Base-by-base conservation (phyloP, 129 eudicot species). In the Escallonia herrerae region DNA sequence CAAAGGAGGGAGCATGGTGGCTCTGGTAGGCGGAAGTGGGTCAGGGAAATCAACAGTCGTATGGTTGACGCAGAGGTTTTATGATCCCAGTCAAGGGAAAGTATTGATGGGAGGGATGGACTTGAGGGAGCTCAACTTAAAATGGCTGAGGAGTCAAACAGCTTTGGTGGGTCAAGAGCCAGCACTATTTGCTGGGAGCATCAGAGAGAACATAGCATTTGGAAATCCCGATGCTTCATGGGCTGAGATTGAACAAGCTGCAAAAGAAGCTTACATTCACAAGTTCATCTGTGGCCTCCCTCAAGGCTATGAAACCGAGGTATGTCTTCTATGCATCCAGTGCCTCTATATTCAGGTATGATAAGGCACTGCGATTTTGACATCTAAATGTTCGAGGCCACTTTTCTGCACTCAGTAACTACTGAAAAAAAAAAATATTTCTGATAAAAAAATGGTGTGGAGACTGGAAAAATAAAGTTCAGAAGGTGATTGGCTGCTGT, bases 81-180 rank as follows among this genome's bases (percentile, higher is more conserved):
- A 85, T 50, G 96, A 89, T 64, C 96, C 96, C 43, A 60, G 52
- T 41, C 83, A 80, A 77, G 96, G 96, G 7, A 82, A 71, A 70
- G 85, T 89, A 15, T 47, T 85, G 56, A 71, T 89, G 83, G 94
- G 82, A 42, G 90, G 94, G 33, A 51, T 74, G 9, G 90, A 89
- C 56, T 46, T 83, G 69, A 80, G 85, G 77, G 96, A 85, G 53
- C 80, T 85, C 3, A 72, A 85, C 75, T 78, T 85, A 80, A 89
- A 85, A 55, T 89, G 96, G 94, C 10, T 89, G 82, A 70, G 94
- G 68, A 76, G 71, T 63, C 94, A 89, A 71, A 83, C 86, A 47
- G 90, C 86, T 58, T 79, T 89, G 65, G 96, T 89, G 73, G 86
- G 96, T 46, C 96, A 89, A 80, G 96, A 89, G 62, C 96, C 96